A percentile compares a stretch with the other conserved stretches of the same genome.
phyloP scores from a whole-genome alignment of 306 rosid species.

The Dalbergia cochinchinensis region DNA sequence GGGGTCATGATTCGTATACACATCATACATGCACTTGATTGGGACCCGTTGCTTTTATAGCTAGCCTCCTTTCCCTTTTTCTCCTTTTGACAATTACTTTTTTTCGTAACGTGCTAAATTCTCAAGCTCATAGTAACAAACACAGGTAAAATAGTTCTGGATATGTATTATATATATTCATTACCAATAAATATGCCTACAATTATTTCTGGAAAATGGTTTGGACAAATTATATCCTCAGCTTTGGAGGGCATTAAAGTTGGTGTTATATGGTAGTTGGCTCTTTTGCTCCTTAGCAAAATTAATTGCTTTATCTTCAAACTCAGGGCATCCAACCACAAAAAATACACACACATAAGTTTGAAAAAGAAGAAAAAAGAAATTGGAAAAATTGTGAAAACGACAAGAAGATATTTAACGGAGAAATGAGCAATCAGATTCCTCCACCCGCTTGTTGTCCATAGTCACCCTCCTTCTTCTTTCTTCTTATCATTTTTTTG shows the following conservation, averaged over 20 bases:
- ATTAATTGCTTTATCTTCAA: slow-evolving; percentile 90
- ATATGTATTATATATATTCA: background rate
- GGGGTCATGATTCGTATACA: slow-evolving; percentile 42
- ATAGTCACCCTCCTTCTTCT: slow-evolving; percentile 28
- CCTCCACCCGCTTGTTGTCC: slow-evolving; percentile 57
- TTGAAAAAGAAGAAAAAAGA: slow-evolving; percentile 47
- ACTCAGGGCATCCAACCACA: slow-evolving; percentile 90
- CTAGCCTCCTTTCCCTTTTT: background rate
- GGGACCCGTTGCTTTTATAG: slow-evolving; percentile 47
- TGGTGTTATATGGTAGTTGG: slow-evolving; percentile 84
- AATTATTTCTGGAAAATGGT: slow-evolving; percentile 23
- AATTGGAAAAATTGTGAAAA: slow-evolving; percentile 65
- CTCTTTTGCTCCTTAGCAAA: slow-evolving; percentile 69
- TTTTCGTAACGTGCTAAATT: slow-evolving; percentile 18
- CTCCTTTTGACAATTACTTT: background rate
- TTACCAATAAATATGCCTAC: background rate
- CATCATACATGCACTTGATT: slow-evolving; percentile 57
- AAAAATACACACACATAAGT: slow-evolving; percentile 45
- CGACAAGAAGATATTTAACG: slow-evolving; percentile 94
- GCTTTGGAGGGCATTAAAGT: slow-evolving; percentile 69
- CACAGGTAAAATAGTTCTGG: background rate
- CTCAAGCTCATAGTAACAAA: background rate
- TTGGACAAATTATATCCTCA: slow-evolving; percentile 35
- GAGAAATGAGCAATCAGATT: slow-evolving; percentile 67
- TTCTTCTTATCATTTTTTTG: background rate